Base-by-base conservation (phyloP, 352 stramenopile genomes). In the Phytophthora multivora region DNA sequence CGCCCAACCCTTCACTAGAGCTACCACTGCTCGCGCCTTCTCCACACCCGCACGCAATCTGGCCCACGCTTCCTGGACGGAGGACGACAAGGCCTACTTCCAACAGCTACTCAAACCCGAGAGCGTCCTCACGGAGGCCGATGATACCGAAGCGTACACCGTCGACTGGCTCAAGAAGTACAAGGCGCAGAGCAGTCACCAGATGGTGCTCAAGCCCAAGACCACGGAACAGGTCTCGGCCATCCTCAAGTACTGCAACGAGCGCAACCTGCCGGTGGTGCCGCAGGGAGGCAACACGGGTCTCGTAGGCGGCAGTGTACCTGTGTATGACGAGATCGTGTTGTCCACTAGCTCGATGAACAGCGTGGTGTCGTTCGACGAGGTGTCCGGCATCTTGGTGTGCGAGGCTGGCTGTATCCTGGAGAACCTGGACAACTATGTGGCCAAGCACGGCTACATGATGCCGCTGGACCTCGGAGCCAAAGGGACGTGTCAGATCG, bases 201-300 rank as follows among this genome's bases (percentile, higher is more conserved):
- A 87, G 47, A 82, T 97, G 56, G 91, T 97, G 57, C 74, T 97
- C 13, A 86, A 87, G 28, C 93, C 93, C 36, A 82, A 89, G 57
- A 96, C 78, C 7, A 97, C 89, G 0, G 80, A 91, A 38, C 75
- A 98, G 52, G 87, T 98, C 30, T 88, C 86, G 1, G 67, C 75
- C n/a, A 81, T 99, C 19, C 79, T 99, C 33, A 74, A 82, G 59
- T 97, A 99, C 73, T 99, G 96, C 73, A 85, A 98, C 69, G 68
- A 93, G 25, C 75, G 88, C 38, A 66, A 75, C 7, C 71, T 99
- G 28, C 69, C 90, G 0, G 84, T 99, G 9, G 95, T 99, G 16
- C 93, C 97, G 5, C 97, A 99, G 69, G 96, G 91, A 52, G 97
- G 97, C 43, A 99, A 99, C 74, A 99, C 97, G 19, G 93, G 96